Conservation (phyloP, 176 grass and related monocot genomes). For the Coix lacrymajobi region DNA sequence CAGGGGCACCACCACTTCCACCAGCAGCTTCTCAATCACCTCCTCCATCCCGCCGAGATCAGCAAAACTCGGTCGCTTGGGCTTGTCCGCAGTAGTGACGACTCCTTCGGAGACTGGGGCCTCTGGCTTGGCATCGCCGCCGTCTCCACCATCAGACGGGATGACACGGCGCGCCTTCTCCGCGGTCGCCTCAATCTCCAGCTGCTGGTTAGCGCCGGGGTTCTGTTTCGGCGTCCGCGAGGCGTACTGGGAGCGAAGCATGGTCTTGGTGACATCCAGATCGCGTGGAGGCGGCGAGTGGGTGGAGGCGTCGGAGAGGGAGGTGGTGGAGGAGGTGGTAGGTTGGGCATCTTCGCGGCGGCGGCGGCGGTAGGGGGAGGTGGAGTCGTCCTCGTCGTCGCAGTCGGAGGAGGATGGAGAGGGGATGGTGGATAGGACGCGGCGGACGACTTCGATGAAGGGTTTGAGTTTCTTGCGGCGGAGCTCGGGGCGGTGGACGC, state of each 20-base stretch:
- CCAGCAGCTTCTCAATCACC: slow-evolving; percentile 64
- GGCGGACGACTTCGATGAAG: slow-evolving; percentile 35
- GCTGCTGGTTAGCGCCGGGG: not conserved
- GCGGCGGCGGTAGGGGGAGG: slow-evolving; percentile 11
- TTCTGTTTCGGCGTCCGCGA: slow-evolving; percentile 34
- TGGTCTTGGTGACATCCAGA: slow-evolving; percentile 58
- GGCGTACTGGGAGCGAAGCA: slow-evolving; percentile 52
- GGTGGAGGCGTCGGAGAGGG: slow-evolving; percentile 25
- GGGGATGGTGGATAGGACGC: slow-evolving; percentile 2
- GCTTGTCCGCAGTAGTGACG: slow-evolving; percentile 5
- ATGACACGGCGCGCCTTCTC: slow-evolving; percentile 48
- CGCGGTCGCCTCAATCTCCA: slow-evolving; percentile 50
- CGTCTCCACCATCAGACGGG: slow-evolving; percentile 23
- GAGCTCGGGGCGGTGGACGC: slow-evolving; percentile 39
- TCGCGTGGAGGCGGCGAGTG: slow-evolving; percentile 19
- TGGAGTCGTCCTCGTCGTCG: slow-evolving; percentile 4
- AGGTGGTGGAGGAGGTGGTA: slow-evolving; percentile 37
- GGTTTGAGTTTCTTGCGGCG: slow-evolving; percentile 50
- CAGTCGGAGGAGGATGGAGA: not conserved
- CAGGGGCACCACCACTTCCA: slow-evolving; percentile 77
- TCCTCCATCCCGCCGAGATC: slow-evolving; percentile 69
- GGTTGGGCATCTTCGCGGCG: slow-evolving; percentile 4
- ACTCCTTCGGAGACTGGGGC: not conserved
- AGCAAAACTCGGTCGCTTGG: slow-evolving; percentile 44
- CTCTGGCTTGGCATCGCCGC: slow-evolving; percentile 22